These are phyloP conservation scores for Kokia cookei DNA, from an alignment of 441 rosid species.

Conservation along the genomic window DNA sequence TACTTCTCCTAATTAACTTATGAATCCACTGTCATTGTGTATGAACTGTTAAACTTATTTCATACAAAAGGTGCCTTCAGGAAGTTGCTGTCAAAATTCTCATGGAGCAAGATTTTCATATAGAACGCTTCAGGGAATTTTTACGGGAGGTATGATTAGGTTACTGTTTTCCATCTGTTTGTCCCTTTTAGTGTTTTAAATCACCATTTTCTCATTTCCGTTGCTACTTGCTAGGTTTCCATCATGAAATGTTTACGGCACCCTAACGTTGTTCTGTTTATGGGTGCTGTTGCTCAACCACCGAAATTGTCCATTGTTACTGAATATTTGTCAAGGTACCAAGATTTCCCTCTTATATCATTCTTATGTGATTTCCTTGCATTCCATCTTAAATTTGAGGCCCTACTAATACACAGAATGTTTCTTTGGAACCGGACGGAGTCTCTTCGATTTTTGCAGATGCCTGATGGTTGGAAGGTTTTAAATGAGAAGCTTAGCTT, in stretches of 20 bases:
- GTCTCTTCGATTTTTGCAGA: conserved; percentile 33
- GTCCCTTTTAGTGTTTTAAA: background rate
- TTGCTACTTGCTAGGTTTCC: conserved; percentile 32
- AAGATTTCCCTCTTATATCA: background rate
- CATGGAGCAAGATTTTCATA: conserved; percentile 33
- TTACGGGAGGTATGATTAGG: conserved; percentile 30
- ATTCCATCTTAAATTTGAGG: background rate
- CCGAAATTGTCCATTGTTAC: conserved; percentile 44
- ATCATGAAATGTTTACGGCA: conserved; percentile 43
- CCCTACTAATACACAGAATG: background rate
- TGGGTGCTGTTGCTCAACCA: conserved; percentile 45
- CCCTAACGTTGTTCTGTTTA: conserved; percentile 45
- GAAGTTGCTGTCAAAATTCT: conserved; percentile 53
- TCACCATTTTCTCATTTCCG: conserved; percentile 13
- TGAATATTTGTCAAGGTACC: conserved; percentile 42
- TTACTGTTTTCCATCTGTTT: background rate
- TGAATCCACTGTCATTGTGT: background rate
- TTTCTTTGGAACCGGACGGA: conserved; percentile 29
- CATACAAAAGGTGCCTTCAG: conserved; percentile 17
- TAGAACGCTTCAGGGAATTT: conserved; percentile 29
- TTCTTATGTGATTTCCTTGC: background rate
- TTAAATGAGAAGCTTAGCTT: conserved; percentile 31
- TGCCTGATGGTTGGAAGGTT: conserved; percentile 18
- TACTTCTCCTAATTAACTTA: background rate
- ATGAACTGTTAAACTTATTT: conserved; percentile 1